Conservation (phyloP, 2,329 filamentous ascomycete species). For the Aurifilum marmelostoma region DNA sequence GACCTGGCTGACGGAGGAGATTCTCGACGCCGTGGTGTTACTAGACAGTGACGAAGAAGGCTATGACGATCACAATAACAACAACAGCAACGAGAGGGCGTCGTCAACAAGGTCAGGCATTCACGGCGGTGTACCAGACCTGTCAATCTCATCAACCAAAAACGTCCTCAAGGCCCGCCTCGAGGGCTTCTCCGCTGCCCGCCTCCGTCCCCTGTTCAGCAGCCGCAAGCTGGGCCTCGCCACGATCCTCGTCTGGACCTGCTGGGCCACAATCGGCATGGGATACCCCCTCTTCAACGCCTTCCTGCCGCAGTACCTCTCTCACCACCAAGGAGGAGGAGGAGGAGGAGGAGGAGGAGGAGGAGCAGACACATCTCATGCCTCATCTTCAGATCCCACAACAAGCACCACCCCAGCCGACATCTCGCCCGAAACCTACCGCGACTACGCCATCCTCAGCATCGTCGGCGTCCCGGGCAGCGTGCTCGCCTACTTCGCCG, state of each 20-base stretch:
- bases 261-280: conserved; percentile 83
- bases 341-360: no score
- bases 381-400: background rate
- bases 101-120: background rate
- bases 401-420: conserved; percentile 5
- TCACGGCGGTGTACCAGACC: background rate
- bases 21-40: conserved; percentile 58
- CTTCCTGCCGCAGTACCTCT: conserved; percentile 85
- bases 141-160: conserved; percentile 36
- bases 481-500: conserved; percentile 72
- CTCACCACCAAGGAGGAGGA: conserved; percentile 50
- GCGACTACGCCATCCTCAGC: conserved; percentile 81
- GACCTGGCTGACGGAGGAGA: conserved; percentile 77
- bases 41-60: conserved; percentile 35
- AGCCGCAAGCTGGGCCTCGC: conserved; percentile 55
- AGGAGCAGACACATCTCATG: background rate
- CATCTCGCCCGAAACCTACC: conserved; percentile 63
- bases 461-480: conserved; percentile 77
- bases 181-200: conserved; percentile 67
- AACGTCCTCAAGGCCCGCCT: conserved; percentile 61
- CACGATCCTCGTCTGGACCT: conserved; percentile 70
- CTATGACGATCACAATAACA: background rate
- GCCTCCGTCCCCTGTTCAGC: conserved; percentile 68
- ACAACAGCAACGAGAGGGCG: background rate
- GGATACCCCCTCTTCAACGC: conserved; percentile 88